Percentiles rank a stretch among this genome's conserved stretches.
These are phyloP conservation scores for Cladophialophora chaetospira DNA, from an alignment of 2,329 filamentous ascomycete genomes.

Conservation along the genomic window DNA sequence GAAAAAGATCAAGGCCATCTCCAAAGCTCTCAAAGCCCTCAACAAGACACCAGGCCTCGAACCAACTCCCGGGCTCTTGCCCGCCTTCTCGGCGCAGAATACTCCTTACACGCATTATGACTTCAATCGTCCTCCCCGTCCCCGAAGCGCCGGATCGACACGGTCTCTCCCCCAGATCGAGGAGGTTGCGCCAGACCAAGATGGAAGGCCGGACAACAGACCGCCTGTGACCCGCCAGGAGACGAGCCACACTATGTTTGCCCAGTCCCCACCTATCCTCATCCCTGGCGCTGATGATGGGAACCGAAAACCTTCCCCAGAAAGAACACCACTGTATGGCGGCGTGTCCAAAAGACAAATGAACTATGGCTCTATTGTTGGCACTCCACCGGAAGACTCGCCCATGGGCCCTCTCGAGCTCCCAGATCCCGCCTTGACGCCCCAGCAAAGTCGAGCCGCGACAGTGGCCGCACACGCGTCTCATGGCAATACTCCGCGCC, in stretches of 20 bases:
- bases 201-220: conserved; percentile 17
- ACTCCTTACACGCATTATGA: conserved; percentile 34
- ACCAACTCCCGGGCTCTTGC: conserved; percentile 17
- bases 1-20: conserved; percentile 85
- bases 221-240: conserved; percentile 26
- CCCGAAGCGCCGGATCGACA: conserved; percentile 11
- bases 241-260: conserved; percentile 33
- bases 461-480: background rate
- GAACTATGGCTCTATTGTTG: conserved; percentile 66
- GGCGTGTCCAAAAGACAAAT: conserved; percentile 26
- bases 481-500: conserved; percentile 3
- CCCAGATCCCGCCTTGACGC: conserved; percentile 62
- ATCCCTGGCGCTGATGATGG: conserved; percentile 43
- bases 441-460: conserved; percentile 29
- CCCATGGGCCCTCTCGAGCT: conserved; percentile 56
- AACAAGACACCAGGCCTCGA: conserved; percentile 52
- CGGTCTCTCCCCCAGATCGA: conserved; percentile 18
- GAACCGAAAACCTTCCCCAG: conserved; percentile 21
- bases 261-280: conserved; percentile 40
- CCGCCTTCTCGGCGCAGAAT: conserved; percentile 15
- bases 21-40: conserved; percentile 66
- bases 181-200: conserved; percentile 23
- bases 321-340: conserved; percentile 21
- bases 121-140: conserved; percentile 22
- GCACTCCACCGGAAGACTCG: conserved; percentile 44